These are phyloP conservation scores for Lepidopterella palustris DNA, from an alignment of 495 filamentous ascomycete genomes.

Conservation along the genomic window DNA sequence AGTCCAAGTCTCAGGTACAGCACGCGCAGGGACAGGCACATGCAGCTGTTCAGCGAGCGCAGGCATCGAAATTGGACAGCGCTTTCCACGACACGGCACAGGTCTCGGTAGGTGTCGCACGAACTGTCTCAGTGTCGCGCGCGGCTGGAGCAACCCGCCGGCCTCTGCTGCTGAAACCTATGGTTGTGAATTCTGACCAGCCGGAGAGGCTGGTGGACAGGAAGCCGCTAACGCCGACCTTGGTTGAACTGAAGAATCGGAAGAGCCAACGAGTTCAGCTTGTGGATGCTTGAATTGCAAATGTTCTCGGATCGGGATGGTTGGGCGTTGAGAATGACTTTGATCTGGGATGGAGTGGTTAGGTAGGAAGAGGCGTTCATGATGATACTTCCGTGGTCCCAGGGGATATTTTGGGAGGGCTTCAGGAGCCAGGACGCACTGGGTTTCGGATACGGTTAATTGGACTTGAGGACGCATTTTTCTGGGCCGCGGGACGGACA, in stretches of 20 bases:
- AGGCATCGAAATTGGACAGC: neutral
- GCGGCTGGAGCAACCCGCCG: neutral
- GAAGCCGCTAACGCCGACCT: constrained; percentile 23
- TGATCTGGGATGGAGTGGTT: neutral
- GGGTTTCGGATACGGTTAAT: neutral
- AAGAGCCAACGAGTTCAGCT: constrained; percentile 27
- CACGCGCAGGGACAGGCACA: neutral
- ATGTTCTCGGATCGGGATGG: neutral
- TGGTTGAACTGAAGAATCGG: constrained; percentile 27
- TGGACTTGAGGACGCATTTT: neutral
- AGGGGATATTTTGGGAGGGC: neutral
- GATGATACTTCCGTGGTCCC: constrained; percentile 14
- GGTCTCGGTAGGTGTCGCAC: constrained; percentile 18
- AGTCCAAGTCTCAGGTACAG: constrained; percentile 1
- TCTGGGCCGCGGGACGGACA: neutral
- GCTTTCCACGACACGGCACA: neutral
- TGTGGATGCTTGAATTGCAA: constrained; percentile 20
- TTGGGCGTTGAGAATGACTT: constrained; percentile 2
- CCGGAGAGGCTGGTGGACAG: constrained; percentile 20
- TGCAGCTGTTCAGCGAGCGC: neutral
- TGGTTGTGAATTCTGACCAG: neutral
- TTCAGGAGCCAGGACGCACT: neutral
- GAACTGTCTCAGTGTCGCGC: constrained; percentile 21
- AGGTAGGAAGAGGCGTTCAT: neutral
- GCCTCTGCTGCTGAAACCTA: constrained; percentile 14